Base-by-base conservation (phyloP, 73 alveolate species). In the Vitrella brassicaformis region DNA sequence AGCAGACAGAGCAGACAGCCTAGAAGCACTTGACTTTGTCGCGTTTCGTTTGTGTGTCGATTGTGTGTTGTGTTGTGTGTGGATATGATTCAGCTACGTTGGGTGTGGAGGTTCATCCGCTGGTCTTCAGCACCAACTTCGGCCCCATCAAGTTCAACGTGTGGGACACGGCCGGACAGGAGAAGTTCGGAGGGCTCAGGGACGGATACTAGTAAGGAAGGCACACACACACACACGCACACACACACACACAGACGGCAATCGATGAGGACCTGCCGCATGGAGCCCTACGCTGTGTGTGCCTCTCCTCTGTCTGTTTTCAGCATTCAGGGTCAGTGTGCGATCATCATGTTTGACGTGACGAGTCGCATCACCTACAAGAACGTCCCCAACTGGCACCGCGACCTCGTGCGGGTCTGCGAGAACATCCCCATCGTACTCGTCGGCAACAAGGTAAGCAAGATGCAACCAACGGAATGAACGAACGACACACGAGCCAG, bases 311-410 rank as follows among this genome's bases (percentile, higher is more conserved):
- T 30, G 25, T 22, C 27, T n/a, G 67, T 8, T 22, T 69, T 8
- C 66, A 22, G 28, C 65, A 14, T 86, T 9, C 81, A 80, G 72
- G 98, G 98, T 45, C 90, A 91, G 74, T 91, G 97, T 74, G 99
- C 97, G 67, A 94, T 95, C 93, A 91, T 95, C 87, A 95, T 95
- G 98, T 95, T 94, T 85, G 99, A 94, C 80, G 99, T 94, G 78
- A 86, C 98, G 81, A 87, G 98, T 71, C 89, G 99, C 68, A 91
- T 95, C 86, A 92, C 99, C 31, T 94, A 92, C 85, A 94, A 95
- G 88, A 94, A 95, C 87, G 97, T 94, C 29, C 97, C 98, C 45
- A 94, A 92, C 79, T 94, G 98, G 98, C 93, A 92, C 88, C 88
- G 94, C 83, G 98, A 95, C 80, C 85, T 95, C 82, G 92, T 90